phyloP scores from a whole-genome alignment of 1,284 basidiomycete genomes.

The Mycena sp. region DNA sequence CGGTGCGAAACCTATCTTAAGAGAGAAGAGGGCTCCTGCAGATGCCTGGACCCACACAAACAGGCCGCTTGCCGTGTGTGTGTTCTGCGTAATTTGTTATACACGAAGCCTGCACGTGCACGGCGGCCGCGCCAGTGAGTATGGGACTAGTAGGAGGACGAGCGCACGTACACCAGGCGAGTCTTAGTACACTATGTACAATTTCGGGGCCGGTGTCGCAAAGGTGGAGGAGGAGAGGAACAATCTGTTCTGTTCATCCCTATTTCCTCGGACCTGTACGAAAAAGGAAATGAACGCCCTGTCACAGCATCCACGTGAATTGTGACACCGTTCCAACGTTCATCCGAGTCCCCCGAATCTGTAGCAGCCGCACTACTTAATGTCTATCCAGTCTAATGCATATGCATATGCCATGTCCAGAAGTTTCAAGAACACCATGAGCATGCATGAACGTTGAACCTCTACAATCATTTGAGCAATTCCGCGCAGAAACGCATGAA shows the following conservation, averaged over 20 bases:
- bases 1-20: neutral
- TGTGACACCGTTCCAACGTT: slow-evolving; percentile 1
- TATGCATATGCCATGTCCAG: no score
- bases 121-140: neutral
- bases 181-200: slow-evolving; percentile 16
- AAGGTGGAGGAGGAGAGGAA: slow-evolving; percentile 2
- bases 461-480: no score
- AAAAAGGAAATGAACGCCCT: slow-evolving; percentile 3
- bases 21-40: neutral
- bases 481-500: no score
- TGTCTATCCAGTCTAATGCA: no score
- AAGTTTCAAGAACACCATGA: no score
- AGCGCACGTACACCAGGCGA: slow-evolving; percentile 10
- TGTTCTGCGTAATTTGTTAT: no score
- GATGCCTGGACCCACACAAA: neutral
- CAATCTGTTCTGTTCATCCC: neutral
- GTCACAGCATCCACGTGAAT: neutral
- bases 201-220: neutral
- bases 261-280: slow-evolving; percentile 8
- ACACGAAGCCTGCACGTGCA: slow-evolving; percentile 7
- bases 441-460: no score
- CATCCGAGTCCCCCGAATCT: no score
- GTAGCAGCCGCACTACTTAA: no score
- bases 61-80: no score
- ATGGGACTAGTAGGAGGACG: neutral